phyloP scores from a whole-genome alignment of 345 rosid species.

The Erodium maritimum region DNA sequence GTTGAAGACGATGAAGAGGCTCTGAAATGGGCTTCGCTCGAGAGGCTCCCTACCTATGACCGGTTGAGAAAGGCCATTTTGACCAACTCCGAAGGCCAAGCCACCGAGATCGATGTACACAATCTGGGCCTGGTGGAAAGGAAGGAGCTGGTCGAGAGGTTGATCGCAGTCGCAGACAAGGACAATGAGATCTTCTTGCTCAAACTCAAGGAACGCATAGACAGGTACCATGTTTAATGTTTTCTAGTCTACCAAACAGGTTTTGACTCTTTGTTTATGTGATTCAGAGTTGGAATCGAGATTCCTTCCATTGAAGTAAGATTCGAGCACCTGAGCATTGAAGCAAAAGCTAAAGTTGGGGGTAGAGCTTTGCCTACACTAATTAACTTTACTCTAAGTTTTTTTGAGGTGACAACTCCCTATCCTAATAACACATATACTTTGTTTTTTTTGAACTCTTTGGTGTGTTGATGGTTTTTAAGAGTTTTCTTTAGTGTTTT shows the following conservation, averaged over 20 bases:
- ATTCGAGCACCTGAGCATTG: slow-evolving; percentile 32
- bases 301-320: slow-evolving; percentile 43
- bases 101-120: slow-evolving; percentile 13
- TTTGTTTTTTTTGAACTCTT: no score
- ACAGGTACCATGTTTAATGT: slow-evolving; percentile 19
- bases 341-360: slow-evolving; percentile 33
- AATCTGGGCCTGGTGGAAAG: slow-evolving; percentile 15
- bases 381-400: slow-evolving; percentile 17
- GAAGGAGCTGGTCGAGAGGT: slow-evolving; percentile 19
- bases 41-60: slow-evolving; percentile 33
- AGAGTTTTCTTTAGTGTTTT: no score
- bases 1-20: slow-evolving; percentile 35
- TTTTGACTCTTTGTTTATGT: neutral
- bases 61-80: slow-evolving; percentile 37
- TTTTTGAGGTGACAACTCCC: slow-evolving; percentile 31
- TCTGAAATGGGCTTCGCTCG: slow-evolving; percentile 43
- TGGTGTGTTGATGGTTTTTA: no score
- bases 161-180: slow-evolving; percentile 20
- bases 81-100: slow-evolving; percentile 5
- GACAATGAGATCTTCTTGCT: slow-evolving; percentile 24
- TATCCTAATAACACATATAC: no score
- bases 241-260: no score
- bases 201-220: slow-evolving; percentile 24
- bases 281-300: slow-evolving; percentile 37
- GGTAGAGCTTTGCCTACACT: slow-evolving; percentile 38